Conservation (phyloP, 108 stramenopile species). For the Bacterosira constricta region DNA sequence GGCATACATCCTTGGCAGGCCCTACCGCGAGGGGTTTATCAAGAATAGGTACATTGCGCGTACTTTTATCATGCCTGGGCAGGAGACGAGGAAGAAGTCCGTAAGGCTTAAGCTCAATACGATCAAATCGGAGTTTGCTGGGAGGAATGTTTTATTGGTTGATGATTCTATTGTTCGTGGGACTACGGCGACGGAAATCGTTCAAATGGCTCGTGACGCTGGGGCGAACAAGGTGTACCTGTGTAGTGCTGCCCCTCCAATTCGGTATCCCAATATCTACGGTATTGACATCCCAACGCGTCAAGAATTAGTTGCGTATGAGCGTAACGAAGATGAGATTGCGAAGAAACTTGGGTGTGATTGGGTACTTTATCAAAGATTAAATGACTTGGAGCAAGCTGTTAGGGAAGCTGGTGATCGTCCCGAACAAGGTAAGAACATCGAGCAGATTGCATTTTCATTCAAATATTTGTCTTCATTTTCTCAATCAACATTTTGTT, state of each 20-base stretch:
- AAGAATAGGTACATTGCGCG: slow-evolving; percentile 99
- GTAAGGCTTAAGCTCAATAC: slow-evolving; percentile 99
- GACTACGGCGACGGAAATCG: slow-evolving; percentile 95
- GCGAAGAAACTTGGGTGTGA: slow-evolving; percentile 91
- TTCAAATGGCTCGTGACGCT: slow-evolving; percentile 98
- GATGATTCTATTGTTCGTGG: slow-evolving; percentile 99
- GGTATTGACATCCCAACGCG: slow-evolving; percentile 98
- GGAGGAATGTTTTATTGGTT: slow-evolving; percentile 91
- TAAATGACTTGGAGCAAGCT: slow-evolving; percentile 70
- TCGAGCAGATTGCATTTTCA: not conserved
- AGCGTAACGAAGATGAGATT: slow-evolving; percentile 87
- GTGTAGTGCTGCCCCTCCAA: slow-evolving; percentile 95
- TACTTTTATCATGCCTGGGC: slow-evolving; percentile 99
- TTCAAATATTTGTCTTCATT: not conserved
- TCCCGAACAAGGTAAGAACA: slow-evolving; percentile 18
- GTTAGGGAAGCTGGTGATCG: slow-evolving; percentile 50
- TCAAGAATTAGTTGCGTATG: slow-evolving; percentile 94
- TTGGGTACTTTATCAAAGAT: slow-evolving; percentile 78
- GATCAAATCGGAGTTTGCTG: slow-evolving; percentile 92
- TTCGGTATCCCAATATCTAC: slow-evolving; percentile 98
- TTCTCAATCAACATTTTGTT: not conserved
- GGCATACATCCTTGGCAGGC: slow-evolving; percentile 81
- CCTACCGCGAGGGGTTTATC: slow-evolving; percentile 98
- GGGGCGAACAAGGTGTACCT: slow-evolving; percentile 97
- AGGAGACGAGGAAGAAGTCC: slow-evolving; percentile 93